Evolutionary conservation across 2,329 filamentous ascomycete genomes (phyloP).

Genomic region (Stachybotrys elegans): DNA sequence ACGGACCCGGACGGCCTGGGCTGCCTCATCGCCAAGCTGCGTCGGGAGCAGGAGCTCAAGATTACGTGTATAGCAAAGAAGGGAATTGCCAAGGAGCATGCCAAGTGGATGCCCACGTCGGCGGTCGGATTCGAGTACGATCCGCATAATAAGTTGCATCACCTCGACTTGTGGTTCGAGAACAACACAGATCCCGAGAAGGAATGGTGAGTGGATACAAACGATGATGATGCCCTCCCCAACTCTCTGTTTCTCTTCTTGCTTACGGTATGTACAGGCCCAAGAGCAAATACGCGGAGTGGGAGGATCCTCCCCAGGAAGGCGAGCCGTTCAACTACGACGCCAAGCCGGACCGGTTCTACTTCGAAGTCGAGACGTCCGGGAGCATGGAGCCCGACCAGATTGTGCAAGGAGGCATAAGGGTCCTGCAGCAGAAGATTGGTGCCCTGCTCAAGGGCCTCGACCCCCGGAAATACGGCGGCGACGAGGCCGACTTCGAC

Average conservation of each 20-base stretch:
- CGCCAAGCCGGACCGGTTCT: constrained; percentile 78
- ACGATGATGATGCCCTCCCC: not conserved
- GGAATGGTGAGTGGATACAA: constrained; percentile 66
- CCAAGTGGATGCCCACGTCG: constrained; percentile 92
- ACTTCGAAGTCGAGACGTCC: constrained; percentile 86
- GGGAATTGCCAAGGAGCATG: constrained; percentile 97
- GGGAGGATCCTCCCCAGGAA: constrained; percentile 74
- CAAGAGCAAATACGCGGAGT: constrained; percentile 71
- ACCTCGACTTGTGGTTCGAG: constrained; percentile 95
- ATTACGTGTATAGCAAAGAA: constrained; percentile 94
- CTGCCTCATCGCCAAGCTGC: constrained; percentile 82
- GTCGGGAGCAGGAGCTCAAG: constrained; percentile 83
- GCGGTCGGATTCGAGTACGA: constrained; percentile 98
- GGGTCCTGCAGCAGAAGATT: constrained; percentile 84
- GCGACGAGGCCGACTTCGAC: constrained; percentile 55
- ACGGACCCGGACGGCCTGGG: constrained; percentile 77
- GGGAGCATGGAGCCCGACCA: constrained; percentile 85
- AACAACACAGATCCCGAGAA: constrained; percentile 61
- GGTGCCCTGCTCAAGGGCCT: constrained; percentile 65
- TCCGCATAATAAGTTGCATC: constrained; percentile 89
- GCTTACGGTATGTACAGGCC: constrained; percentile 50
- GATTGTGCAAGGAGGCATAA: constrained; percentile 85
- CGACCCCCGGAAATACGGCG: constrained; percentile 43
- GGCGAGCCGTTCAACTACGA: constrained; percentile 90
- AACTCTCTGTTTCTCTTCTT: not conserved